These are phyloP conservation scores for Lentinula aciculospora DNA, from an alignment of 768 basidiomycete genomes.

Conservation along the genomic window DNA sequence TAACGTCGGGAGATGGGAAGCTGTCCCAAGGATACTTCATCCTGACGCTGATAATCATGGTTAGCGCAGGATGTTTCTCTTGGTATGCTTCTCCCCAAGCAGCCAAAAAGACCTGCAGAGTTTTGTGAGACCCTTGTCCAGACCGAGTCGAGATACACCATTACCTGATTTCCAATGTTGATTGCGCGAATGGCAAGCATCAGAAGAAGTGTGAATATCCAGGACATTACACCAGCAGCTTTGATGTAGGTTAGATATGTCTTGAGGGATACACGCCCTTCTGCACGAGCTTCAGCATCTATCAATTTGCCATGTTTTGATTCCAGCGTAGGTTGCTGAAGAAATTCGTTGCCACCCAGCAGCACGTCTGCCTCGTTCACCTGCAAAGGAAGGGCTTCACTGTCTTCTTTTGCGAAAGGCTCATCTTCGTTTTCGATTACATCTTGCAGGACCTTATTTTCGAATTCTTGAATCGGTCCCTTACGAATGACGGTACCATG, in stretches of 20 bases:
- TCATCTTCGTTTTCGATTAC: constrained; percentile 45
- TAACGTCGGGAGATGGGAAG: constrained; percentile 51
- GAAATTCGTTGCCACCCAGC: background rate
- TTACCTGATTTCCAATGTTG: constrained; percentile 54
- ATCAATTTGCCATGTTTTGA: constrained; percentile 45
- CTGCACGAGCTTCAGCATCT: constrained; percentile 58
- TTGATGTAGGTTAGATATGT: constrained; percentile 63
- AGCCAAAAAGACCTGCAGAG: constrained; percentile 57
- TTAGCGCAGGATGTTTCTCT: constrained; percentile 17
- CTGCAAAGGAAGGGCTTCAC: constrained; percentile 11
- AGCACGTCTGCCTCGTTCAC: constrained; percentile 30
- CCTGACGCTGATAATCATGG: constrained; percentile 11
- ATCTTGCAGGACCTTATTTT: constrained; percentile 34
- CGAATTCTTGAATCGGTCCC: constrained; percentile 45
- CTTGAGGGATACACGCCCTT: constrained; percentile 52
- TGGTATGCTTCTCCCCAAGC: constrained; percentile 67
- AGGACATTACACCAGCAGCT: constrained; percentile 51
- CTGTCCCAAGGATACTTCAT: constrained; percentile 34
- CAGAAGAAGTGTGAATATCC: constrained; percentile 46
- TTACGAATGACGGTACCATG: constrained; percentile 43
- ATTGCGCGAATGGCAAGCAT: constrained; percentile 51
- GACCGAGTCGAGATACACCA: background rate
- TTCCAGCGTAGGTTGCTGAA: background rate
- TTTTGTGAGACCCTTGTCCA: background rate
- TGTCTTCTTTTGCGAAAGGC: constrained; percentile 17